Base-by-base conservation (phyloP, 148 eudicot genomes). In the Bassia scoparia region DNA sequence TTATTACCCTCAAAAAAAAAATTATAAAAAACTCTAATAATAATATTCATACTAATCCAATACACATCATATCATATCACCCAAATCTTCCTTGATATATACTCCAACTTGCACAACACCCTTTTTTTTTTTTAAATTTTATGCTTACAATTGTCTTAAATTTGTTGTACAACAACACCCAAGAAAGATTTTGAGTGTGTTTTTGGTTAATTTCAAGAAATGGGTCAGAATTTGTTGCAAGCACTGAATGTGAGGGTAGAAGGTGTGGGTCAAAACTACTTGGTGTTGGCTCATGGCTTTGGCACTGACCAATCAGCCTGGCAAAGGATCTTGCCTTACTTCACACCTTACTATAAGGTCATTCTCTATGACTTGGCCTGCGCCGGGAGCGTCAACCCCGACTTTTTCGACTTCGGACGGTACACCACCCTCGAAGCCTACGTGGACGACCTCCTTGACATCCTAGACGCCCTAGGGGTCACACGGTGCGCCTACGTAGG, bases 281-380 rank as follows among this genome's bases (percentile, higher is more conserved):
- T 93, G 8, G 90, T 93, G 27, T 81, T 93, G 15, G 89, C 98
- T 31, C 97, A 93, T 69, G 98, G 98, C 0, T 82, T 89, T 72
- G 98, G 98, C 58, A 93, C 98, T 18, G 98, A 93, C 58, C 98
- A 93, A 43, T 93, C 98, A 1, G 98, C 94, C 1, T 93, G 98
- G 98, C 85, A 88, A 35, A 84, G 97, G 65, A 90, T 93, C 58
- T 76, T 94, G 2, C 97, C 98, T 3, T 82, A 70, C 71, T 86
- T 94, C 68, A 60, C 78, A 2, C 87, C 86, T 0, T 63, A 87
- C 68, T 81, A 91, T 76, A 84, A 81, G 7, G 83, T 94, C 30
- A 75, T 94, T 6, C 87, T 89, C 50, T 94, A 85, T 67, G 98
- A 94, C 79, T 83, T 94, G 18, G 88, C 90, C n/a, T 94, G 98